phyloP scores from a whole-genome alignment of 805 yeast genomes.

The Nakazawaea ambrosiae region DNA sequence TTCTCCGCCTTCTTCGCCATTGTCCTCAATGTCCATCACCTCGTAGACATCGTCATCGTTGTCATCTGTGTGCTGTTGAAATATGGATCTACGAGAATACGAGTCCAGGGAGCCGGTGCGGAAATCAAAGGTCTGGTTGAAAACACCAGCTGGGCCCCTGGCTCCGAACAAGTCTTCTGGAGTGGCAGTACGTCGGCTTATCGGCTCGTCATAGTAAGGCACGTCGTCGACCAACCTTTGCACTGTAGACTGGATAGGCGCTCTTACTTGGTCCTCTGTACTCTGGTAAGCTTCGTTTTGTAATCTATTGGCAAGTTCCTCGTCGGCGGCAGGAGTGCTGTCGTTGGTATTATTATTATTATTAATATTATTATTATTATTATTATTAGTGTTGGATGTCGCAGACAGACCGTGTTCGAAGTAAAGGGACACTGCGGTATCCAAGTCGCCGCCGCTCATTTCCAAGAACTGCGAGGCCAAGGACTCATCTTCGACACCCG shows the following conservation, averaged over 20 bases:
- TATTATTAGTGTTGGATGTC: conserved; percentile 18
- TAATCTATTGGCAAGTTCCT: conserved; percentile 50
- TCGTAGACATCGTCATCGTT: conserved; percentile 14
- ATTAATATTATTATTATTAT: not conserved
- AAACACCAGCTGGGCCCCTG: conserved; percentile 40
- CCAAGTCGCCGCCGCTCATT: conserved; percentile 70
- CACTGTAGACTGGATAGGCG: conserved; percentile 70
- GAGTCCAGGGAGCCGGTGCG: too few relatives aligned
- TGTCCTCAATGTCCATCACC: conserved; percentile 30
- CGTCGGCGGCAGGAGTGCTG: conserved; percentile 24
- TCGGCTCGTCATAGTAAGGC: conserved; percentile 10
- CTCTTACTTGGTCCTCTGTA: conserved; percentile 51
- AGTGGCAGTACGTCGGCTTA: not conserved
- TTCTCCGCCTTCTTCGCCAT: conserved; percentile 27
- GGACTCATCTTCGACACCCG: conserved; percentile 61
- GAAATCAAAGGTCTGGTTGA: conserved; percentile 41
- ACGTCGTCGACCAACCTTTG: conserved; percentile 62
- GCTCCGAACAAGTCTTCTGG: conserved; percentile 41
- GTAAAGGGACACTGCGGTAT: conserved; percentile 76
- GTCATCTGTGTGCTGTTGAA: conserved; percentile 1
- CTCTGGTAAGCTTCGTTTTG: conserved; percentile 56
- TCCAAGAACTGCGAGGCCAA: conserved; percentile 73
- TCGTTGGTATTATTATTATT: conserved; percentile 8
- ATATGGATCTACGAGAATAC: too few relatives aligned
- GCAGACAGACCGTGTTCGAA: conserved; percentile 67